phyloP scores from a whole-genome alignment of 2,329 filamentous ascomycete genomes.

The Zasmidium cellare region DNA sequence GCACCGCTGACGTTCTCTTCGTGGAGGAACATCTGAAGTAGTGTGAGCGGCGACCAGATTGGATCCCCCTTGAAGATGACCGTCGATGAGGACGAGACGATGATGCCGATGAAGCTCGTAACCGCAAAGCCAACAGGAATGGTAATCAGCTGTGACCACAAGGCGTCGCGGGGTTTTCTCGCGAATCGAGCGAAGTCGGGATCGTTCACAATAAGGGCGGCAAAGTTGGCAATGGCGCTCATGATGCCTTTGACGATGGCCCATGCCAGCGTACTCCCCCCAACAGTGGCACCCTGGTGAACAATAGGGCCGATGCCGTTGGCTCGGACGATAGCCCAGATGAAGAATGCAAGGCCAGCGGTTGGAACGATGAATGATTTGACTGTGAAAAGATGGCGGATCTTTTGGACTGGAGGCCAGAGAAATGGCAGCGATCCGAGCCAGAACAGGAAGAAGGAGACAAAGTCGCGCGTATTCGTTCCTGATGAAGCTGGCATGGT shows the following conservation, averaged over 20 bases:
- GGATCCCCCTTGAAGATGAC: conserved; percentile 44
- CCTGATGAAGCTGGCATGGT: conserved; percentile 64
- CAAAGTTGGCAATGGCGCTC: conserved; percentile 87
- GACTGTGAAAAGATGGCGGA: conserved; percentile 88
- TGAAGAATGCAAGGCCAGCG: conserved; percentile 82
- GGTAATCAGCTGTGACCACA: conserved; percentile 73
- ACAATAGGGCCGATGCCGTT: conserved; percentile 83
- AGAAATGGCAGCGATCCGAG: conserved; percentile 75
- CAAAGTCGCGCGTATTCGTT: conserved; percentile 72
- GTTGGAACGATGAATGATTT: conserved; percentile 82
- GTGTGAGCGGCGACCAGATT: conserved; percentile 37
- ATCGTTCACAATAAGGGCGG: conserved; percentile 67
- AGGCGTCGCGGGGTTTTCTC: conserved; percentile 68
- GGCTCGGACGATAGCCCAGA: conserved; percentile 81
- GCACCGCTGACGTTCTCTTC: conserved; percentile 44
- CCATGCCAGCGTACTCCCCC: conserved; percentile 75
- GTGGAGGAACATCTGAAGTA: conserved; percentile 44
- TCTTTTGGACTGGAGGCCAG: conserved; percentile 86
- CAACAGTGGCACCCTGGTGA: conserved; percentile 61
- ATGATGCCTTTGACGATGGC: conserved; percentile 82
- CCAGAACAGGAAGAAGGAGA: conserved; percentile 89
- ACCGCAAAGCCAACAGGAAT: conserved; percentile 54
- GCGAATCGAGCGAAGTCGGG: conserved; percentile 78
- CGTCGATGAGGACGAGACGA: conserved; percentile 50
- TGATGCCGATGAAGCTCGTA: conserved; percentile 69